phyloP scores from a whole-genome alignment of 169 alveolate genomes.

The Plasmodium knowlesi region DNA sequence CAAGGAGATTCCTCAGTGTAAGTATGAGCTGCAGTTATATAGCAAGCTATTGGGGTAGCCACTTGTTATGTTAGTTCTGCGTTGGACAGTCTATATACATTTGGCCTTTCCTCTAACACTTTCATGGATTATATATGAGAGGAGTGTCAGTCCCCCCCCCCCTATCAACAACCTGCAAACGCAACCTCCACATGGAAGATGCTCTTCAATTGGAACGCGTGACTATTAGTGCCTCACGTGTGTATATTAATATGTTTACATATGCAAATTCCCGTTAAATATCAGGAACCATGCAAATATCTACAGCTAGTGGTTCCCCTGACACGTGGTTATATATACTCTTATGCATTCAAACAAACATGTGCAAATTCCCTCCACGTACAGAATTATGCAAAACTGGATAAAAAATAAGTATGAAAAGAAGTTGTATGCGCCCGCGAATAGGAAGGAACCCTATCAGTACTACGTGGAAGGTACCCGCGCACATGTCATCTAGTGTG shows the following conservation, averaged over 20 bases:
- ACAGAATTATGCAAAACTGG: slow-evolving; percentile 88
- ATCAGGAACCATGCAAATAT: neutral
- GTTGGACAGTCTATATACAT: neutral
- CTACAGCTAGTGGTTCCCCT: neutral
- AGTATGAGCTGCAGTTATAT: slow-evolving; percentile 6
- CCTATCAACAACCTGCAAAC: neutral
- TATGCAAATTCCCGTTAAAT: neutral
- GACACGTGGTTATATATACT: neutral
- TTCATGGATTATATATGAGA: neutral
- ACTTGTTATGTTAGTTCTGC: neutral
- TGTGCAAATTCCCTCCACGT: neutral
- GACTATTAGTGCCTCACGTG: neutral
- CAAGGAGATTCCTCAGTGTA: slow-evolving; percentile 78
- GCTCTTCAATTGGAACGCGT: neutral
- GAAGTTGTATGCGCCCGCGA: slow-evolving; percentile 82
- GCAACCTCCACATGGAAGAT: neutral
- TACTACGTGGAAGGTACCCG: slow-evolving; percentile 59
- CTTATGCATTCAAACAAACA: slow-evolving; percentile 20
- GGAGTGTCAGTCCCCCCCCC: neutral
- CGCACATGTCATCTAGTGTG: neutral
- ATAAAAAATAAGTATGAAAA: slow-evolving; percentile 88
- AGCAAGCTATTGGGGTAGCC: neutral
- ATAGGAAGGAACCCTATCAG: slow-evolving; percentile 80
- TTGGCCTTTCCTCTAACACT: neutral
- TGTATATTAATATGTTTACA: neutral